Base-by-base conservation (phyloP, 2,329 filamentous ascomycete species). In the Alternaria tenuissima region DNA sequence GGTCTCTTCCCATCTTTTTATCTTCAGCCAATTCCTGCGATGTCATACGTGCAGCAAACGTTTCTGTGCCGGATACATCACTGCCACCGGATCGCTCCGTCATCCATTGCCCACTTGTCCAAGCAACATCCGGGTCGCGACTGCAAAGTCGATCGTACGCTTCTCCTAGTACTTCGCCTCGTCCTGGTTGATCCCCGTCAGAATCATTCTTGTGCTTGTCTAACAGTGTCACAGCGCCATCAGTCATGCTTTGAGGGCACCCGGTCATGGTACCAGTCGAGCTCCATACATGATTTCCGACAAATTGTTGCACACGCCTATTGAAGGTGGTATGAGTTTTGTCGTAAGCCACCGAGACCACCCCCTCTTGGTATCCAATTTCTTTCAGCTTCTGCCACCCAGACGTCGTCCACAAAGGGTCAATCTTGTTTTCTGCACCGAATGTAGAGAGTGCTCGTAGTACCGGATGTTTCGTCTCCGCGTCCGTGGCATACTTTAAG, bases 61-160 rank as follows among this genome's bases (percentile, higher is more conserved):
- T 92, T 75, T 92, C 89, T 0, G 88, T 91, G 38, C 84, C 82
- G 4, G 87, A 87, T 1, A 92, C 88, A 68, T 92, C 90, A 63
- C 88, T 90, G 0, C 89, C 90, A 2, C 89, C 89, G 0, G 84
- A 82, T 3, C 89, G 82, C 67, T 92, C 89, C 0, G 90, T 92
- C 90, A 92, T 92, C 90, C 90, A 92, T 73, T 92, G 90, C 0
- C 89, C 89, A 41, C 86, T 90, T 0, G 89, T 92, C 90, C 89
- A 92, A 0, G 86, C 85, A 18, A 76, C 65, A 0, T 68, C 55
- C 0, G 81, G 78, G 54, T 89, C 82, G 5, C 85, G 80, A 4
- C 84, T 86, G 1, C 80, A 86, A 4, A 91, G 78, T 12, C 84
- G 83, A 6, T 77, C 70, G 63, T 83, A 87, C 4, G 85, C 85